Evolutionary conservation across 177 flowering plant genomes (phyloP).

Genomic region (Telopea speciosissima): DNA sequence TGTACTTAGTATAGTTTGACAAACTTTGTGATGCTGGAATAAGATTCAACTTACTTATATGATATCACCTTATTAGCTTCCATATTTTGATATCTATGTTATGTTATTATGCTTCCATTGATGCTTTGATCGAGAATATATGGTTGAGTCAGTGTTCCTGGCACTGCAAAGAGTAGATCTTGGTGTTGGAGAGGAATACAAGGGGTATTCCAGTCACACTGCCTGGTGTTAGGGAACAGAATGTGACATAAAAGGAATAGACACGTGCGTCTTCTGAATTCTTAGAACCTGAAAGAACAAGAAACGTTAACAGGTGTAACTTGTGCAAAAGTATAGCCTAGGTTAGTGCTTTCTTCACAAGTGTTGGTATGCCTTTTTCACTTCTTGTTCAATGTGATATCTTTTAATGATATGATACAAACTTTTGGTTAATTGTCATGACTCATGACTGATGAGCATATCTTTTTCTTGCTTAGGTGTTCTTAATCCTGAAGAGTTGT

Average conservation of each 20-base stretch:
- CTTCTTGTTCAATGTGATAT: background rate
- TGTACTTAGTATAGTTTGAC: no score
- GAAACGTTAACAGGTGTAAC: constrained; percentile 44
- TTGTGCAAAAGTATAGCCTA: constrained; percentile 88
- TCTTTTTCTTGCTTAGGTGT: constrained; percentile 41
- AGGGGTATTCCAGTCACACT: no score
- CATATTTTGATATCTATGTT: no score
- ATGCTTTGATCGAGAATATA: no score
- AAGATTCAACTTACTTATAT: no score
- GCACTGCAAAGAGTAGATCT: no score
- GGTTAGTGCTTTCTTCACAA: constrained; percentile 82
- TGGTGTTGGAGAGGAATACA: no score
- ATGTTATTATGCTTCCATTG: no score
- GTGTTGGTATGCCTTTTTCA: constrained; percentile 42
- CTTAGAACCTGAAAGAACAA: constrained; percentile 30
- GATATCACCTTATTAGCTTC: no score
- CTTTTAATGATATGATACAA: background rate
- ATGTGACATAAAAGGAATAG: constrained; percentile 20
- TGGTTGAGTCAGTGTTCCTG: no score
- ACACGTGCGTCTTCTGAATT: constrained; percentile 28
- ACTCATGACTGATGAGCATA: background rate
- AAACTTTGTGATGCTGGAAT: no score
- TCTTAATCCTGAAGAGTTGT: constrained; percentile 70
- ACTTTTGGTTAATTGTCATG: background rate
- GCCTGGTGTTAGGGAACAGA: no score